These are phyloP conservation scores for Neonectria punicea DNA, from an alignment of 2,329 filamentous ascomycete genomes.

Conservation along the genomic window DNA sequence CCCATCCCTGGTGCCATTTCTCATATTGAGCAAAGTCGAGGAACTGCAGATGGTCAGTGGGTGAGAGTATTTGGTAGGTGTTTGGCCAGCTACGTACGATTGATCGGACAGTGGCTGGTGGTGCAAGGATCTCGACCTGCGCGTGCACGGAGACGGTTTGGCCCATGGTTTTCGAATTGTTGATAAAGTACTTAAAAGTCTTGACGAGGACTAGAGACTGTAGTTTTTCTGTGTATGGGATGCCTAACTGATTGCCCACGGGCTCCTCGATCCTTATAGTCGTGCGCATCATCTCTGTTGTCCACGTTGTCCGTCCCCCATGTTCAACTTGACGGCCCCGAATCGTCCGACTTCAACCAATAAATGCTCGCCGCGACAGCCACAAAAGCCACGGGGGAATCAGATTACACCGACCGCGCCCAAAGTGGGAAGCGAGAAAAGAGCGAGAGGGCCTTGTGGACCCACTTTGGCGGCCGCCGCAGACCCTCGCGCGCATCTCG, in stretches of 20 bases:
- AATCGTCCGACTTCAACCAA: neutral
- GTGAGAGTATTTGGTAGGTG: fast-evolving
- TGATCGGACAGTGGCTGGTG: slow-evolving; percentile 25
- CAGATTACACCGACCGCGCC: neutral
- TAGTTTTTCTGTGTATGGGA: neutral
- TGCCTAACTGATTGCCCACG: neutral
- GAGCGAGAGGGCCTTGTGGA: slow-evolving; percentile 6
- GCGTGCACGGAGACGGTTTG: neutral
- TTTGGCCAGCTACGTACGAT: slow-evolving; percentile 12
- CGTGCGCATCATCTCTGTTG: neutral
- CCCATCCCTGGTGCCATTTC: slow-evolving; percentile 32
- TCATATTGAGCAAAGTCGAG: slow-evolving; percentile 28
- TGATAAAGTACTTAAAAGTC: neutral
- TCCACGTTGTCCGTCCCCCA: no score
- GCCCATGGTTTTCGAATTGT: neutral
- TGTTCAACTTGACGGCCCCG: neutral
- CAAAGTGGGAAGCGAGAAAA: slow-evolving; percentile 13
- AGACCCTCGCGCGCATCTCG: slow-evolving; percentile 7
- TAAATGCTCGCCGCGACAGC: neutral
- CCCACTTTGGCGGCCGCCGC: no score
- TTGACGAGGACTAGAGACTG: neutral
- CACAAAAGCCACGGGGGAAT: neutral
- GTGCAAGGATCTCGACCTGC: slow-evolving; percentile 27
- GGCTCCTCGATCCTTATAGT: neutral
- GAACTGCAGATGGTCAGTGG: slow-evolving; percentile 23